These are phyloP conservation scores for Pseudogymnoascus sp. DNA, from an alignment of 2,329 filamentous ascomycete genomes.

Conservation along the genomic window DNA sequence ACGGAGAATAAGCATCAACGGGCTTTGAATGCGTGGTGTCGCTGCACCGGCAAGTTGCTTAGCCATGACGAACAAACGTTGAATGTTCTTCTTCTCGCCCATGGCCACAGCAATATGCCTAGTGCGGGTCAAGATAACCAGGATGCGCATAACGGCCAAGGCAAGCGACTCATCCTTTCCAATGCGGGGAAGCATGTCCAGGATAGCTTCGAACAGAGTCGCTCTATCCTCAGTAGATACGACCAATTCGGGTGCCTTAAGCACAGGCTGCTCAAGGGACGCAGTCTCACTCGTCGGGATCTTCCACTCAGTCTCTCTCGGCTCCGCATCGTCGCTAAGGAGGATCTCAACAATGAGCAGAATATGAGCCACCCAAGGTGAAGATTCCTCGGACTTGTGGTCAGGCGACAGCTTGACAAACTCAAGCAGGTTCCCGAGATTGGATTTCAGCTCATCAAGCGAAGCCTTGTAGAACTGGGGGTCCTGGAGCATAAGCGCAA, in stretches of 20 bases:
- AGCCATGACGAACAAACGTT: conserved; percentile 88
- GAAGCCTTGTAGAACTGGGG: conserved; percentile 73
- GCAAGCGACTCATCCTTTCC: conserved; percentile 83
- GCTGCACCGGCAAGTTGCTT: conserved; percentile 81
- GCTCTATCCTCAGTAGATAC: conserved; percentile 60
- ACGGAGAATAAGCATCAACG: conserved; percentile 69
- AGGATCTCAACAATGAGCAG: conserved; percentile 85
- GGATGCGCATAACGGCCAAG: conserved; percentile 71
- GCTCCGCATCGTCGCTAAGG: conserved; percentile 82
- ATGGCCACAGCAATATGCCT: conserved; percentile 68
- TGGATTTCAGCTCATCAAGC: conserved; percentile 67
- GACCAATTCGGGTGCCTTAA: conserved; percentile 54
- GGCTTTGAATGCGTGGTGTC: conserved; percentile 64
- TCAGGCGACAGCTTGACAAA: conserved; percentile 70
- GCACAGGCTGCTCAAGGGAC: conserved; percentile 46
- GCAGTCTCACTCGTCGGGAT: conserved; percentile 46
- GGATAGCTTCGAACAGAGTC: conserved; percentile 67
- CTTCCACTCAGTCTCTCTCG: conserved; percentile 67
- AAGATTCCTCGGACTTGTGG: conserved; percentile 67
- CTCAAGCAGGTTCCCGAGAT: conserved; percentile 66
- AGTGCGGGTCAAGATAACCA: conserved; percentile 81
- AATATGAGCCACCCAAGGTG: conserved; percentile 87
- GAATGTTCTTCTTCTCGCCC: conserved; percentile 82
- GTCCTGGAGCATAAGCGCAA: conserved; percentile 83
- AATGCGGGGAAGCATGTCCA: conserved; percentile 77